phyloP scores from a whole-genome alignment of 805 yeast species.

The Metschnikowia vanudenii region DNA sequence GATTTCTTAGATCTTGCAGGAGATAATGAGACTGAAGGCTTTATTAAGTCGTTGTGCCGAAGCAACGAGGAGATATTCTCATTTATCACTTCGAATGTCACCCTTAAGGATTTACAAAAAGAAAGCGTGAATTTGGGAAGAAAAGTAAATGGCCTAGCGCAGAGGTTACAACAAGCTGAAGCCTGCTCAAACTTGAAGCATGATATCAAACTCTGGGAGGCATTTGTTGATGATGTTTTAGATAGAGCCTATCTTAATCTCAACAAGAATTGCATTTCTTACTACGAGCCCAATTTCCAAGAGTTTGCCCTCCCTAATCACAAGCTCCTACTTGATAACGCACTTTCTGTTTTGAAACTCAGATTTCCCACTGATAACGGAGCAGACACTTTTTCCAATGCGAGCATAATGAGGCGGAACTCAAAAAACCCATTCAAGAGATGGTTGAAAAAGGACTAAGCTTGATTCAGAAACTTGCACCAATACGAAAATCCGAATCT shows the following conservation, averaged over 20 bases:
- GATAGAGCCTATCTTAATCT: constrained; percentile 32
- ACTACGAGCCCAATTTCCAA: constrained; percentile 26
- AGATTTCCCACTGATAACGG: constrained; percentile 26
- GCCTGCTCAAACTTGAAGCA: constrained; percentile 29
- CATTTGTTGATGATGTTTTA: constrained; percentile 33
- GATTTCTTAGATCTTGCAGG: constrained; percentile 41
- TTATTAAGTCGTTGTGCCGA: constrained; percentile 44
- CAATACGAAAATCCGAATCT: no score
- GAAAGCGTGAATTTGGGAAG: constrained; percentile 34
- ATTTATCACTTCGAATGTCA: constrained; percentile 42
- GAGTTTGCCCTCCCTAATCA: constrained; percentile 24
- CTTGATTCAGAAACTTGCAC: no score
- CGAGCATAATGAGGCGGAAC: constrained; percentile 22
- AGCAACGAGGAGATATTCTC: constrained; percentile 32
- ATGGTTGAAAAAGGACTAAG: constrained; percentile 33
- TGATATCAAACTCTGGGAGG: constrained; percentile 32
- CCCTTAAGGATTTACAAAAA: constrained; percentile 43
- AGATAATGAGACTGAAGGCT: constrained; percentile 53
- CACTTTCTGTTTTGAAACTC: constrained; percentile 31
- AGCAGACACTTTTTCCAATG: constrained; percentile 25
- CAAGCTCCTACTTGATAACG: constrained; percentile 33
- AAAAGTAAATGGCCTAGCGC: constrained; percentile 31
- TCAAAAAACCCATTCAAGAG: constrained; percentile 40
- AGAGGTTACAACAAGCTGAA: constrained; percentile 32
- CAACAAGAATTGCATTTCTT: constrained; percentile 31